Conservation (phyloP, 2,329 filamentous ascomycete genomes). For the Botrytis elliptica region DNA sequence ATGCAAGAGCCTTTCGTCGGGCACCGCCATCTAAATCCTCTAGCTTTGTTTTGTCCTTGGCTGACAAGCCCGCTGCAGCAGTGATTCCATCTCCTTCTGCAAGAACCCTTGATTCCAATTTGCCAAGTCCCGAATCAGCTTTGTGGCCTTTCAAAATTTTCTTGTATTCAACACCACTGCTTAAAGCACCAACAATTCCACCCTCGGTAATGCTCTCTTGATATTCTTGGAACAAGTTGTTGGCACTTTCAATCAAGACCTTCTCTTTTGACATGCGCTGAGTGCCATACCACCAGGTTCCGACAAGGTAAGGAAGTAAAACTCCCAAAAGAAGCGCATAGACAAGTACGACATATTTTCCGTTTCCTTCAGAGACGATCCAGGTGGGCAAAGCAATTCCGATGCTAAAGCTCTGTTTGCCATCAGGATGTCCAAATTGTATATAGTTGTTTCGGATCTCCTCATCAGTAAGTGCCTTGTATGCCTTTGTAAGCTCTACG, state of each 20-base stretch:
- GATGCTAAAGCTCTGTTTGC: conserved; percentile 97
- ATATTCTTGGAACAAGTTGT: conserved; percentile 92
- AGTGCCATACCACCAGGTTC: conserved; percentile 98
- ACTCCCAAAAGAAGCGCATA: conserved; percentile 89
- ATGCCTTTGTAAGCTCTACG: conserved; percentile 95
- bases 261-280: conserved; percentile 91
- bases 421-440: conserved; percentile 93
- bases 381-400: conserved; percentile 93
- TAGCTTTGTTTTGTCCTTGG: conserved; percentile 74
- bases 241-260: conserved; percentile 88
- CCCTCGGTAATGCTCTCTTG: conserved; percentile 79
- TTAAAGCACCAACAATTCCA: conserved; percentile 77
- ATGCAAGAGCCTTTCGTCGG: conserved; percentile 79
- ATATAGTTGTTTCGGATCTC: conserved; percentile 96
- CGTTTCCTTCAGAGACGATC: conserved; percentile 89
- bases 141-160: conserved; percentile 73
- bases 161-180: conserved; percentile 82
- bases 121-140: conserved; percentile 76
- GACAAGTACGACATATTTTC: conserved; percentile 89
- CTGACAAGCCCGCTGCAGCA: conserved; percentile 59
- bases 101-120: conserved; percentile 79
- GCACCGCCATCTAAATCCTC: conserved; percentile 77
- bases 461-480: conserved; percentile 96
- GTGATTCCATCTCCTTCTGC: conserved; percentile 54
- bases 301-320: conserved; percentile 86